Evolutionary conservation across 306 rosid genomes (phyloP).

Genomic region (Ormosia emarginata): DNA sequence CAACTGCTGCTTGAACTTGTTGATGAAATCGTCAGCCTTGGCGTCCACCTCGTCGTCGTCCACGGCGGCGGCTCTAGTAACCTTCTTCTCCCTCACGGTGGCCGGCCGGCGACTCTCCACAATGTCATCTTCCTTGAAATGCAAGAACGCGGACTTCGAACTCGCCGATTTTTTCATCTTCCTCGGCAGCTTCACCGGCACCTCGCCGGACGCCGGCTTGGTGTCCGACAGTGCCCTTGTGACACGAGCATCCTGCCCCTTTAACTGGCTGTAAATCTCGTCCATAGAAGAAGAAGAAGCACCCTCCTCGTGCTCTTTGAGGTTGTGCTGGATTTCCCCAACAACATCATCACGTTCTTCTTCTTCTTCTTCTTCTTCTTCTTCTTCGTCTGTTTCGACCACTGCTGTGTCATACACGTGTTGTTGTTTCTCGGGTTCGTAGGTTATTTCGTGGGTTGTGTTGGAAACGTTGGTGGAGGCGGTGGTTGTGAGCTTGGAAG

Average conservation of each 20-base stretch:
- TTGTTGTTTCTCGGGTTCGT: neutral
- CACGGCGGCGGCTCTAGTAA: neutral
- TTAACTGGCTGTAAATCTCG: slow-evolving; percentile 54
- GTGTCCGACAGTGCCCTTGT: slow-evolving; percentile 57
- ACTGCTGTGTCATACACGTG: neutral
- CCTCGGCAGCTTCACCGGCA: slow-evolving; percentile 51
- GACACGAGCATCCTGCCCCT: slow-evolving; percentile 35
- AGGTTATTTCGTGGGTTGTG: neutral
- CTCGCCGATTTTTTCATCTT: slow-evolving; percentile 91
- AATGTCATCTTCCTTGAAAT: slow-evolving; percentile 55
- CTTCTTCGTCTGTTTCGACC: neutral
- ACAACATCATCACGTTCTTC: slow-evolving; percentile 1
- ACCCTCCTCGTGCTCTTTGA: neutral
- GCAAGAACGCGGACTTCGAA: slow-evolving; percentile 55
- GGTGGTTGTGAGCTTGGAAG: neutral
- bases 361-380: neutral
- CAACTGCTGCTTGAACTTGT: slow-evolving; percentile 74
- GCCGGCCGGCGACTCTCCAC: slow-evolving; percentile 70
- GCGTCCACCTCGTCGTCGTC: slow-evolving; percentile 74
- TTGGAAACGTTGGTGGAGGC: neutral
- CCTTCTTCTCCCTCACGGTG: slow-evolving; percentile 50
- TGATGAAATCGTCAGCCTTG: slow-evolving; percentile 83
- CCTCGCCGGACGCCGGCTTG: slow-evolving; percentile 56
- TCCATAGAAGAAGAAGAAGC: slow-evolving; percentile 28
- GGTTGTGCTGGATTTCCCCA: slow-evolving; percentile 11